phyloP scores from a whole-genome alignment of 2,329 filamentous ascomycete species.

The Cladosporium sp. region DNA sequence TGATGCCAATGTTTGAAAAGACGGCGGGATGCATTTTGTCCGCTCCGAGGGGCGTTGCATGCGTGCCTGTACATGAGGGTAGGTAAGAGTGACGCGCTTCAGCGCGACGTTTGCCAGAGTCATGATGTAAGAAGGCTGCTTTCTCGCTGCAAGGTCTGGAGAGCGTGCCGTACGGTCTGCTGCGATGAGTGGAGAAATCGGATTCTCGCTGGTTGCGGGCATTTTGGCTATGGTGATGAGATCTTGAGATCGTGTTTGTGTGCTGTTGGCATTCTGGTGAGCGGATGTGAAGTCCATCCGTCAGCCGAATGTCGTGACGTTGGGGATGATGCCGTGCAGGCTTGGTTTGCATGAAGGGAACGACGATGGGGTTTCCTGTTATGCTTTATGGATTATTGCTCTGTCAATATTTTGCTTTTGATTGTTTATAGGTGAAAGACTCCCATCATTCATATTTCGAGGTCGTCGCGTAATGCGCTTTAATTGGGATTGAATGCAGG shows the following conservation, averaged over 20 bases:
- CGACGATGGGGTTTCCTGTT: too few relatives aligned
- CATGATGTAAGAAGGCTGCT: constrained; percentile 12
- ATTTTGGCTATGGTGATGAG: not conserved
- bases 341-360: too few relatives aligned
- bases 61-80: too few relatives aligned
- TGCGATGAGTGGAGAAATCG: constrained; percentile 4
- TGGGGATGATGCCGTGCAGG: not conserved
- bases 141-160: not conserved
- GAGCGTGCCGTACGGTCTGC: not conserved
- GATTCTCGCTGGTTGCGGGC: not conserved
- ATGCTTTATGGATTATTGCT: too few relatives aligned
- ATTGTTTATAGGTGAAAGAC: too few relatives aligned
- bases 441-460: too few relatives aligned
- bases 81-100: constrained; percentile 9
- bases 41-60: not conserved
- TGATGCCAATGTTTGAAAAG: not conserved
- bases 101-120: constrained; percentile 2
- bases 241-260: not conserved
- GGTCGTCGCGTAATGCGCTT: too few relatives aligned
- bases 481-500: too few relatives aligned
- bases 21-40: not conserved
- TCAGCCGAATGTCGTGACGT: not conserved
- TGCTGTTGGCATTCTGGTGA: not conserved
- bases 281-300: not conserved
- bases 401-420: too few relatives aligned